These are phyloP conservation scores for Cucumis cinereus DNA, from an alignment of 306 rosid species.

Conservation along the genomic window DNA sequence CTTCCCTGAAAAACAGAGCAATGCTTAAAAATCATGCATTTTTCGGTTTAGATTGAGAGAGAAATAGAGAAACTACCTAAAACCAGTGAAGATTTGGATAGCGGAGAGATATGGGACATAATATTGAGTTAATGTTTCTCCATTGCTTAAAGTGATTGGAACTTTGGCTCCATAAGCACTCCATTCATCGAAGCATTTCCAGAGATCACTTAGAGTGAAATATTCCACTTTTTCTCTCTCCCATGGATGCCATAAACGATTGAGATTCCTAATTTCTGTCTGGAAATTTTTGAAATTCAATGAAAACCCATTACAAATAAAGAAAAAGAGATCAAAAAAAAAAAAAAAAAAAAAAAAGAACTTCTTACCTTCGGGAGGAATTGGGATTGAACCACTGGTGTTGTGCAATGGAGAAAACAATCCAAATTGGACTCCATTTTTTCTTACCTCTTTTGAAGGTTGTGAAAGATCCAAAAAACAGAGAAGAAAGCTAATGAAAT, in stretches of 20 bases:
- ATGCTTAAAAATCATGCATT: neutral
- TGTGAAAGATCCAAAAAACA: constrained; percentile 17
- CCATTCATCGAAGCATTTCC: constrained; percentile 83
- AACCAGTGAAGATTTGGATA: constrained; percentile 68
- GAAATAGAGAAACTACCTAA: constrained; percentile 30
- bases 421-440: constrained; percentile 67
- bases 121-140: constrained; percentile 80
- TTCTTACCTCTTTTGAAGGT: constrained; percentile 25
- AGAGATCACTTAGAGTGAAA: constrained; percentile 68
- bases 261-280: constrained; percentile 69
- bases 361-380: constrained; percentile 58
- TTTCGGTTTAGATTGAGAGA: neutral
- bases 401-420: constrained; percentile 59
- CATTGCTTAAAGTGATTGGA: constrained; percentile 43
- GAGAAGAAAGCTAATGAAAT: neutral
- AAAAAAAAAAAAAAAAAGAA: no score
- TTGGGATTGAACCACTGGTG: constrained; percentile 63
- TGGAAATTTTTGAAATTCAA: constrained; percentile 3
- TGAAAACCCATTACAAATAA: neutral
- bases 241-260: constrained; percentile 86
- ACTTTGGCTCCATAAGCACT: constrained; percentile 97
- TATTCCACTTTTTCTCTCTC: constrained; percentile 75
- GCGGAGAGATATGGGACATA: constrained; percentile 97
- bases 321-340: neutral
- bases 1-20: constrained; percentile 34